Percentiles rank a stretch among this genome's conserved stretches.
Conservation (phyloP, 2,329 filamentous ascomycete species). For the Cryphonectria naterciae region DNA sequence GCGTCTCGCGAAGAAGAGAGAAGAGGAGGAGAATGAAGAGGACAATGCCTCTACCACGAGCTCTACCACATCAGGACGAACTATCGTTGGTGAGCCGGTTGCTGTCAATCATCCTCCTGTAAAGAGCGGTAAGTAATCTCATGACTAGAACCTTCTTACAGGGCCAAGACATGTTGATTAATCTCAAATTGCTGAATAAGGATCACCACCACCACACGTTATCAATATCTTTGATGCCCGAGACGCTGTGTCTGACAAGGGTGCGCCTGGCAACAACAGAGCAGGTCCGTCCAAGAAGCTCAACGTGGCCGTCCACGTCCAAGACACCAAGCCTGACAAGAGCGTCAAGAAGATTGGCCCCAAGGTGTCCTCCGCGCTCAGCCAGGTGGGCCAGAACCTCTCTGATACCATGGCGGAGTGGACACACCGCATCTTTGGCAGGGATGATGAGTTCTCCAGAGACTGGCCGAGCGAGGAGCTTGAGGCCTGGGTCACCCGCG, state of each 20-base stretch:
- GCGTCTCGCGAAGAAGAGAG: not conserved
- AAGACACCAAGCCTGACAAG: slow-evolving; percentile 1
- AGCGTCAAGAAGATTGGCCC: not conserved
- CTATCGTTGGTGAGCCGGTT: not conserved
- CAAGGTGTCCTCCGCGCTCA: not conserved
- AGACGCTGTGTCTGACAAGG: not conserved
- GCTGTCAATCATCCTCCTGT: not conserved
- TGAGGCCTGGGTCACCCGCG: slow-evolving; percentile 20
- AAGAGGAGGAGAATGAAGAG: not conserved
- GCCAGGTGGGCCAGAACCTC: not conserved
- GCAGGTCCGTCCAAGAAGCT: not conserved
- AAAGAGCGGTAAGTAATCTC: not conserved
- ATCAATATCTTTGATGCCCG: not conserved
- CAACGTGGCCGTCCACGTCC: not conserved
- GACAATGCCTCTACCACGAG: slow-evolving; percentile 6
- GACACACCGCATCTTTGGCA: slow-evolving; percentile 18
- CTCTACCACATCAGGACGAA: not conserved
- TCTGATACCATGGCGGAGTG: slow-evolving; percentile 11
- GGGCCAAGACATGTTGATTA: no score
- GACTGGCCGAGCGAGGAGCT: slow-evolving; percentile 26
- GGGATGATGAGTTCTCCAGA: slow-evolving; percentile 17
- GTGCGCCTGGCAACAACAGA: not conserved
- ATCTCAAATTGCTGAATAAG: not conserved
- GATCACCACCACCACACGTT: not conserved
- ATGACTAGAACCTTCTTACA: not conserved